Percentiles rank a stretch among this genome's conserved stretches.
These are phyloP conservation scores for Diaporthe citri DNA, from an alignment of 2,329 filamentous ascomycete species.

Conservation along the genomic window DNA sequence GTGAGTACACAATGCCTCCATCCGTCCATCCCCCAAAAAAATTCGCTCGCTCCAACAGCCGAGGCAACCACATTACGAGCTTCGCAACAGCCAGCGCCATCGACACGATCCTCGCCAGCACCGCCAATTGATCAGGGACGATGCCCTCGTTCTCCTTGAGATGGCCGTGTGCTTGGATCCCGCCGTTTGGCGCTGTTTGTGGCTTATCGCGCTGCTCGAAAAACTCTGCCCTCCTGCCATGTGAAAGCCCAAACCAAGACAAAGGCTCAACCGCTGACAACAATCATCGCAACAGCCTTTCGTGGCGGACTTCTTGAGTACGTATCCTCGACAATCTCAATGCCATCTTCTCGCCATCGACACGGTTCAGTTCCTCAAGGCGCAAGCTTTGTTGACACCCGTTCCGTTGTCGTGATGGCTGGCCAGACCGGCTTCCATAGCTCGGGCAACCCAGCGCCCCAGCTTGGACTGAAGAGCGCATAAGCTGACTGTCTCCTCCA, in stretches of 20 bases:
- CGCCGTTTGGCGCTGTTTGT: slow-evolving; percentile 2
- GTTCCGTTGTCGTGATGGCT: neutral
- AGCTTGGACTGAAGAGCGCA: neutral
- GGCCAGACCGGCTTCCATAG: neutral
- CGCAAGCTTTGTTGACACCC: neutral
- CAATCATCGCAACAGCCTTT: slow-evolving; percentile 75
- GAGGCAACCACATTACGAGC: slow-evolving; percentile 24
- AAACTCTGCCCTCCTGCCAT: slow-evolving; percentile 33
- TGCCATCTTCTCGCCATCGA: neutral
- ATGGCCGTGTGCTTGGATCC: slow-evolving; percentile 12
- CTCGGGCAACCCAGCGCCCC: neutral
- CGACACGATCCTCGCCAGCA: neutral
- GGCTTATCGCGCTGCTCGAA: slow-evolving; percentile 37
- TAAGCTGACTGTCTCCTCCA: slow-evolving; percentile 57
- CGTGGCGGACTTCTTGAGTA: slow-evolving; percentile 99
- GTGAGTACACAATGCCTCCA: slow-evolving; percentile 60
- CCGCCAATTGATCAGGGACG: slow-evolving; percentile 7
- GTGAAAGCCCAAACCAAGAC: slow-evolving; percentile 33
- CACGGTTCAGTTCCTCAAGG: neutral
- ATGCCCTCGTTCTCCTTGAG: slow-evolving; percentile 24
- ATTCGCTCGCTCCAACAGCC: slow-evolving; percentile 24
- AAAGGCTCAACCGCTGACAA: slow-evolving; percentile 33
- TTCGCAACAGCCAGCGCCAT: slow-evolving; percentile 26
- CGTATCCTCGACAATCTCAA: slow-evolving; percentile 58
- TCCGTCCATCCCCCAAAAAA: slow-evolving; percentile 21